Conservation (phyloP, 2,329 filamentous ascomycete genomes). For the Cladosporium austrohemisphaericum region DNA sequence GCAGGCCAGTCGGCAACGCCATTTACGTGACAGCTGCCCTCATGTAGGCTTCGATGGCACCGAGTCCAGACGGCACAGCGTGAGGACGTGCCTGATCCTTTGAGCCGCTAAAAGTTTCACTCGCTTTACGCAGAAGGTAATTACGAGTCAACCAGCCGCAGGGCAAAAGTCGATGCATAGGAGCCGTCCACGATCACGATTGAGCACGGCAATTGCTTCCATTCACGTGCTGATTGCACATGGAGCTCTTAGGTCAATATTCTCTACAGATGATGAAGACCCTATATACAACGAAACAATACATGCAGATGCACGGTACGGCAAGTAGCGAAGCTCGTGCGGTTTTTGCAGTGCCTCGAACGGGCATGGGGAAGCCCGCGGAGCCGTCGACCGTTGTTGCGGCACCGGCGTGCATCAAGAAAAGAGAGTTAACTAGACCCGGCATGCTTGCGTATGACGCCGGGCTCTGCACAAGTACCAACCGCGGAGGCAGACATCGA, state of each 20-base stretch:
- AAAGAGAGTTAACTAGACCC: slow-evolving; percentile 14
- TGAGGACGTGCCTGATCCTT: slow-evolving; percentile 8
- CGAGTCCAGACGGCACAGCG: background rate
- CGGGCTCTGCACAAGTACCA: slow-evolving; percentile 9
- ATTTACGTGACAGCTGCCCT: no score
- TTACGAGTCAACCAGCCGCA: slow-evolving; percentile 5
- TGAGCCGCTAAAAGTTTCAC: slow-evolving; percentile 11
- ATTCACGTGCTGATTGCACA: no score
- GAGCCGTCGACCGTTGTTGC: slow-evolving; percentile 11
- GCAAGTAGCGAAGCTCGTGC: slow-evolving; percentile 12
- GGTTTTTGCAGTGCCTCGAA: slow-evolving; percentile 13
- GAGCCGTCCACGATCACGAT: background rate
- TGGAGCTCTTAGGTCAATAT: no score
- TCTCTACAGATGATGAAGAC: no score
- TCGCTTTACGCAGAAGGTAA: slow-evolving; percentile 4
- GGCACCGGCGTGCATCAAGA: slow-evolving; percentile 14
- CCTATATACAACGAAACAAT: no score
- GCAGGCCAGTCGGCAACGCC: no score
- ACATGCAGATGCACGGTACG: no score
- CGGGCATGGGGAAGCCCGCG: slow-evolving; percentile 12
- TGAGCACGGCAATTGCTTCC: background rate
- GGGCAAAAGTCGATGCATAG: background rate
- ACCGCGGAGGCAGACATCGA: slow-evolving; percentile 8
- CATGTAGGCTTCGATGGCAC: no score
- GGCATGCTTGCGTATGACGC: slow-evolving; percentile 12